Base-by-base conservation (phyloP, 345 rosid species). In the Gossypium raimondii region DNA sequence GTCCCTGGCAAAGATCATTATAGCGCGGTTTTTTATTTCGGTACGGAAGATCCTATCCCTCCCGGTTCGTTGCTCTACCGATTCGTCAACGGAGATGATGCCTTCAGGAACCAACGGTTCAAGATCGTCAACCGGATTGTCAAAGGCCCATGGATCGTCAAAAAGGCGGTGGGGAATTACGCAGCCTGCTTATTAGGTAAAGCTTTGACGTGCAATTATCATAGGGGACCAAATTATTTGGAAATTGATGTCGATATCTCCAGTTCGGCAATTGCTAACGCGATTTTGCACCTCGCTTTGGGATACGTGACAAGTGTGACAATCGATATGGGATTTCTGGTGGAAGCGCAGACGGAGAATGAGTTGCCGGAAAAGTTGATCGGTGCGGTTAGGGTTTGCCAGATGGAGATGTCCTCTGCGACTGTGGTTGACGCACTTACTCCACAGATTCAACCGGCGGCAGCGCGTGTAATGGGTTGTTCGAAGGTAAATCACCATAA, bases 141-240 rank as follows among this genome's bases (percentile, higher is more conserved):
- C 59, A 94, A 92, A 82, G 98, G 98, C 0, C 98, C 97, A 0
- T 94, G 97, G 97, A 83, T 90, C 59, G 94, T 94, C 45, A 90
- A 84, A 79, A 86, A 89, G 3, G 70, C 98, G 48, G 97, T 90
- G 13, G 97, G 97, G 12, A 90, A 79, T 62, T 86, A 90, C 81
- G 71, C 93, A 22, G 97, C 98, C 11, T 94, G 97, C 67, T 76
- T 94, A 43, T 64, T 94, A 24, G 98, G 97, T 34, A 90, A 89
- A 60, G 93, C 97, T 0, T 76, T 94, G 82, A 90, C 88, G 17
- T 87, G 92, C 24, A 88, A 87, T 73, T 94, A 94, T 75, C 93
- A 94, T 45, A 82, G 92, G 66, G 97, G 98, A 20, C 63, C 75
- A 0, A 90, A 94, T 70, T 94, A 94, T 74, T 77, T 92, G 29